Base-by-base conservation (phyloP, 345 rosid species). In the Eucalyptus paniculata region DNA sequence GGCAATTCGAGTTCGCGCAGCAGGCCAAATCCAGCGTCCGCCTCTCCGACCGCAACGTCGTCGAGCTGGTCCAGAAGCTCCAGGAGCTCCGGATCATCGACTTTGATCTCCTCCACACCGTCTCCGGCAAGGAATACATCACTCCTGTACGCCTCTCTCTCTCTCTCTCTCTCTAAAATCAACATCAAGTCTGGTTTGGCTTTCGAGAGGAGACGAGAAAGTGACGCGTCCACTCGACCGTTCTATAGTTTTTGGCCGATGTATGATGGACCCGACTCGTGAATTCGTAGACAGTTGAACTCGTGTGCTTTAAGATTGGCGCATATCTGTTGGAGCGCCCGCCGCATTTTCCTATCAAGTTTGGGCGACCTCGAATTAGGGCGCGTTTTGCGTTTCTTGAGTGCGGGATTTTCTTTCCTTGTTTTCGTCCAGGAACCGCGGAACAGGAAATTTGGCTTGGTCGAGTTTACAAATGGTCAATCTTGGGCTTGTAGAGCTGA, bases 61-160 rank as follows among this genome's bases (percentile, higher is more conserved):
- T 97, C 91, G 99, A 97, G 89, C 94, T 97, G 93, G 98, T 97
- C 88, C 98, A 96, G 88, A 97, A 97, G 94, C 99, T 97, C 19
- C 99, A 97, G 18, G 98, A 97, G 93, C 98, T 97, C 90, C 93
- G 89, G 54, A 97, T 97, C 92, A 95, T 97, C 87, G 98, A 97
- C 93, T 97, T 97, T 94, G 97, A 97, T 91, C 99, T 97, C 90
- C 99, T 97, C 89, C 98, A 97, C 92, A 97, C 99, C 90, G 96
- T 97, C 91, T 94, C 99, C 81, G 99, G 99, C 88, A 97, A 97
- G 87, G 99, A 97, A 91, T 97, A 94, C 94, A 97, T 97, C 92
- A 97, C 99, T 92, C 96, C 97, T 40, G 99, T 96, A 90, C 3
- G 88, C 88, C 50, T 45, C 87, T 81, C 88, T 86, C 62, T 88